These are phyloP conservation scores for Neolentinus lepideus DNA, from an alignment of 1,284 basidiomycete genomes.

Conservation along the genomic window DNA sequence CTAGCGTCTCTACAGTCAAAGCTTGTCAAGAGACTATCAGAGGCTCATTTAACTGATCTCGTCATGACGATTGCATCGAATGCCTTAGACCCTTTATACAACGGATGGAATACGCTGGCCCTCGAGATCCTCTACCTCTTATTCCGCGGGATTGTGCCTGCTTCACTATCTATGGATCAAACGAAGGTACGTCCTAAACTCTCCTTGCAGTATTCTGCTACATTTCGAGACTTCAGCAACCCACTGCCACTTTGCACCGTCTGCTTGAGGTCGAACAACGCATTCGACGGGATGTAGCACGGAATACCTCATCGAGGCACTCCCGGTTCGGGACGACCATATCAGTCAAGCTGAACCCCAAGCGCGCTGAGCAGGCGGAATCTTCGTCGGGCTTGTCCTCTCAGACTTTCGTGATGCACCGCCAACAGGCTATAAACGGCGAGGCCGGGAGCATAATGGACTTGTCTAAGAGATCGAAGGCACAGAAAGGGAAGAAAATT, in stretches of 20 bases:
- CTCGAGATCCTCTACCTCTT: slow-evolving; percentile 89
- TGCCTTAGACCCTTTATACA: slow-evolving; percentile 60
- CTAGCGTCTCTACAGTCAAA: slow-evolving; percentile 72
- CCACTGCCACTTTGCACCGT: slow-evolving; percentile 56
- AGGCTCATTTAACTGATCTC: slow-evolving; percentile 71
- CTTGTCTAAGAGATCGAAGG: slow-evolving; percentile 62
- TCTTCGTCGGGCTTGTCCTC: slow-evolving; percentile 22
- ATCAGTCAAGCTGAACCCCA: slow-evolving; percentile 60
- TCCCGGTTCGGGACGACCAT: slow-evolving; percentile 93
- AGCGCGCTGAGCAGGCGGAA: slow-evolving; percentile 26
- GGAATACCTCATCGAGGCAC: slow-evolving; percentile 74
- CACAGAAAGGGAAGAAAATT: slow-evolving; percentile 58
- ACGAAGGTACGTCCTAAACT: slow-evolving; percentile 42
- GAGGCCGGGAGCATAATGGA: slow-evolving; percentile 77
- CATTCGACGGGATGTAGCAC: slow-evolving; percentile 46
- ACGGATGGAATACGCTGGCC: slow-evolving; percentile 79
- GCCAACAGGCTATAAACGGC: slow-evolving; percentile 73
- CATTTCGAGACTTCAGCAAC: slow-evolving; percentile 40
- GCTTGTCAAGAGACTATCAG: slow-evolving; percentile 65
- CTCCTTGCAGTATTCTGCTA: slow-evolving; percentile 6
- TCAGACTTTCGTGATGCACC: slow-evolving; percentile 65
- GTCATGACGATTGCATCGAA: slow-evolving; percentile 81
- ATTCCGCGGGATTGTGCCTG: slow-evolving; percentile 70
- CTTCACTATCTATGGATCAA: slow-evolving; percentile 59
- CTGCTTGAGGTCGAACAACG: slow-evolving; percentile 71